Evolutionary conservation across 345 rosid species (phyloP).

Genomic region (Salix exigua): DNA sequence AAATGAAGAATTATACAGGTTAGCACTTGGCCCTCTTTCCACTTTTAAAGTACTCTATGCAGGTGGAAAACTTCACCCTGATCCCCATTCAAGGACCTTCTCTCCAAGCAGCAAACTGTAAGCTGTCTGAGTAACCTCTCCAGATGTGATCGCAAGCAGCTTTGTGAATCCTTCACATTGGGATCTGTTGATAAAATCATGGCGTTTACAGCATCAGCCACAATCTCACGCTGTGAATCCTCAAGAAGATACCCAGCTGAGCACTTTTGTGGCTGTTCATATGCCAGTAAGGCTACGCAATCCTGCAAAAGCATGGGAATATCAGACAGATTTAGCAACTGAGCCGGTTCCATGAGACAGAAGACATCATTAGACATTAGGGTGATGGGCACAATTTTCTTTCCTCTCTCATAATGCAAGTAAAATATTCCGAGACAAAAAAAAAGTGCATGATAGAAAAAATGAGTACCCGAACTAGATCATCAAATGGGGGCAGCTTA

Average conservation of each 20-base stretch:
- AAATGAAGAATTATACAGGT: background rate
- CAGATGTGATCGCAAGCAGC: conserved; percentile 58
- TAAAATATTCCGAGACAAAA: background rate
- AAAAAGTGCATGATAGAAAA: background rate
- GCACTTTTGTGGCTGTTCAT: conserved; percentile 64
- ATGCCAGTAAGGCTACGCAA: conserved; percentile 79
- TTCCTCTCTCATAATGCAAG: background rate
- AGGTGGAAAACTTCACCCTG: conserved; percentile 84
- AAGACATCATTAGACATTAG: background rate
- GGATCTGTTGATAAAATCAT: conserved; percentile 73
- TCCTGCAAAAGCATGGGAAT: conserved; percentile 43
- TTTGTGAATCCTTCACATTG: conserved; percentile 41
- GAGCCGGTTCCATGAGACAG: background rate
- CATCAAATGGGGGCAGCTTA: conserved; percentile 44
- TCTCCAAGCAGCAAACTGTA: conserved; percentile 70
- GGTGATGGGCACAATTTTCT: background rate
- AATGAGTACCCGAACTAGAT: conserved; percentile 61
- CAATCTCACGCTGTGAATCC: conserved; percentile 76
- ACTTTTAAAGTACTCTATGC: conserved; percentile 42
- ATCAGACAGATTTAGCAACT: background rate
- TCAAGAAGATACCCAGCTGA: conserved; percentile 65
- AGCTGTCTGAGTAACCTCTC: conserved; percentile 82
- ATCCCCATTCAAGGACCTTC: conserved; percentile 62
- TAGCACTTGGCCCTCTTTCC: conserved; percentile 35
- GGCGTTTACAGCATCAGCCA: conserved; percentile 82